Percentiles rank a stretch among this genome's conserved stretches.
Evolutionary conservation across 2,329 filamentous ascomycete genomes (phyloP).

Genomic region (Dactylellina cionopaga): DNA sequence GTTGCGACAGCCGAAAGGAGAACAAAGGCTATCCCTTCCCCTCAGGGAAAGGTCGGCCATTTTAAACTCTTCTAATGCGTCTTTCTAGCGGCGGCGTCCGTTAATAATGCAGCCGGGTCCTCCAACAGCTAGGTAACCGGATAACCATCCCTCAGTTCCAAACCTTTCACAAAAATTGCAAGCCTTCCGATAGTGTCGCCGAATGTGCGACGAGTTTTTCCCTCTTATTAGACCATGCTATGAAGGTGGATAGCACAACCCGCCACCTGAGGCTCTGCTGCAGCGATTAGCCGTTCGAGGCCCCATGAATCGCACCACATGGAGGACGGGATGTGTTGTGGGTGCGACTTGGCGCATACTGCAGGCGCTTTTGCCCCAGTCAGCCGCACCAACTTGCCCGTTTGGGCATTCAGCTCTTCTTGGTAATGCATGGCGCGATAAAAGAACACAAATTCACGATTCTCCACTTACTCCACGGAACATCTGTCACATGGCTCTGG

Average conservation of each 20-base stretch:
- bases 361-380: constrained; percentile 6
- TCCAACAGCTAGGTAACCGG: no score
- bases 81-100: no score
- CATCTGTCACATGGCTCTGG: no score
- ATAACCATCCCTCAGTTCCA: no score
- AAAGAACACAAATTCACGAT: no score
- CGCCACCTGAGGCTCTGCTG: constrained; percentile 33
- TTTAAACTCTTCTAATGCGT: no score
- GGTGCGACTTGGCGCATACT: constrained; percentile 35
- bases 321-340: constrained; percentile 6
- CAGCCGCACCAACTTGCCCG: constrained; percentile 43
- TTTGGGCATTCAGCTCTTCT: not conserved
- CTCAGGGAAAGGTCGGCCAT: no score
- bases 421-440: no score
- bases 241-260: not conserved
- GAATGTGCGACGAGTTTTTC: not conserved
- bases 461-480: no score
- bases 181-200: constrained; percentile 2
- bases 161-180: not conserved
- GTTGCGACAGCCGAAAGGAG: no score
- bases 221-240: constrained; percentile 5
- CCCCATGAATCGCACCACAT: not conserved
- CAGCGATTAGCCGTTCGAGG: not conserved
- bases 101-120: no score
- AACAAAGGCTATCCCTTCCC: no score